Percentiles rank a stretch among this genome's conserved stretches.
Conservation (phyloP, 2,329 filamentous ascomycete genomes). For the Hymenoscyphus infarciens region DNA sequence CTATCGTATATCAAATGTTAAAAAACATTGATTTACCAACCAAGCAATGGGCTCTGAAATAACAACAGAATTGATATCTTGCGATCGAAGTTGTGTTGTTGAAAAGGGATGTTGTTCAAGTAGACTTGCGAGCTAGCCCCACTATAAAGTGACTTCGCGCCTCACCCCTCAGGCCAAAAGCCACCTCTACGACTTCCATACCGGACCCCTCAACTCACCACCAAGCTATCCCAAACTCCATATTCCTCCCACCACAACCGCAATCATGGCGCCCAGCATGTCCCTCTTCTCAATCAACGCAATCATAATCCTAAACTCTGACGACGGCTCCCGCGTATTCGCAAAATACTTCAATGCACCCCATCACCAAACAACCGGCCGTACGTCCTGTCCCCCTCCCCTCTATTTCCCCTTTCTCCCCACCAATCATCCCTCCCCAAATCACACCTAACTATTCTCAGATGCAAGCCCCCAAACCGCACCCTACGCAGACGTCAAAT, state of each 20-base stretch:
- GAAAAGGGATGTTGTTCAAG: too few relatives aligned
- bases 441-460: slow-evolving; percentile 9
- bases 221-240: background rate
- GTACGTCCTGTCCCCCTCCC: slow-evolving; percentile 11
- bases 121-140: too few relatives aligned
- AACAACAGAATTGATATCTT: too few relatives aligned
- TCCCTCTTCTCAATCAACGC: slow-evolving; percentile 75
- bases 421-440: slow-evolving; percentile 5
- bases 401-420: slow-evolving; percentile 12
- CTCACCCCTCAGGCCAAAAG: background rate
- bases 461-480: slow-evolving; percentile 51
- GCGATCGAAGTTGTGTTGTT: too few relatives aligned
- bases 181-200: background rate
- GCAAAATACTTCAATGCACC: slow-evolving; percentile 86
- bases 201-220: background rate
- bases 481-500: slow-evolving; percentile 84
- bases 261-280: slow-evolving; percentile 68
- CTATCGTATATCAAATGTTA: too few relatives aligned
- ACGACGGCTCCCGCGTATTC: slow-evolving; percentile 88
- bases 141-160: background rate
- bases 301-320: slow-evolving; percentile 73
- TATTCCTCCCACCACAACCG: background rate
- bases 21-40: too few relatives aligned
- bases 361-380: slow-evolving; percentile 46
- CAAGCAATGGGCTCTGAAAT: too few relatives aligned